Base-by-base conservation (phyloP, 2,329 filamentous ascomycete genomes). In the Penicillium concentricum region DNA sequence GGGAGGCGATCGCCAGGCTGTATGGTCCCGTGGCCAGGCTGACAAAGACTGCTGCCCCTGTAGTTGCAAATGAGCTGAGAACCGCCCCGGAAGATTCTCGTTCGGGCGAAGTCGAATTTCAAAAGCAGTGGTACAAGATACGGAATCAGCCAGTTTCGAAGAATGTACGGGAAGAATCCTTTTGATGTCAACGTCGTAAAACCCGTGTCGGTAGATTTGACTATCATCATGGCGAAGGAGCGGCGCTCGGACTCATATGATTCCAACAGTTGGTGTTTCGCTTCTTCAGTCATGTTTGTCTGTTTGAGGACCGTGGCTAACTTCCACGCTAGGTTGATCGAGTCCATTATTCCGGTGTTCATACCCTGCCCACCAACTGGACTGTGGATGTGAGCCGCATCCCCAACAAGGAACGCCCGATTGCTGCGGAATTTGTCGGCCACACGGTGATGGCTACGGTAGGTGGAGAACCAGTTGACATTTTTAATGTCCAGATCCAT, bases 301-400 rank as follows among this genome's bases (percentile, higher is more conserved):
- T 61, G 47, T n/a, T 73, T 72, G 1, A 81, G 65, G 4, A 79
- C 79, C 1, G 76, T 70, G 0, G 79, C 75, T 2, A 85, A 71
- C 61, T 84, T 84, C 81, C 82, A 84, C 22, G 78, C 79, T 0
- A 85, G 71, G 54, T 84, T 84, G 30, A 80, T 72, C 0, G 80
- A 78, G 54, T 84, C 82, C 24, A 81, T 78, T 20, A 85, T 75
- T 0, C 82, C 82, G 0, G 81, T 81, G 63, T 85, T 85, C 79
- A 85, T 81, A 1, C 83, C 83, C 63, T 84, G 82, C 0, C 81
- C 84, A 2, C 82, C 83, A 0, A 79, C 78, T 0, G 81, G 81
- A 37, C 75, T 81, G 58, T 85, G 82, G 13, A 82, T 82, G 57
- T 86, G 83, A 1, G 81, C 81, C 6, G 83, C 82, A 54, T 86